Conservation (phyloP, 768 basidiomycete genomes). For the Auriculariales sp. region DNA sequence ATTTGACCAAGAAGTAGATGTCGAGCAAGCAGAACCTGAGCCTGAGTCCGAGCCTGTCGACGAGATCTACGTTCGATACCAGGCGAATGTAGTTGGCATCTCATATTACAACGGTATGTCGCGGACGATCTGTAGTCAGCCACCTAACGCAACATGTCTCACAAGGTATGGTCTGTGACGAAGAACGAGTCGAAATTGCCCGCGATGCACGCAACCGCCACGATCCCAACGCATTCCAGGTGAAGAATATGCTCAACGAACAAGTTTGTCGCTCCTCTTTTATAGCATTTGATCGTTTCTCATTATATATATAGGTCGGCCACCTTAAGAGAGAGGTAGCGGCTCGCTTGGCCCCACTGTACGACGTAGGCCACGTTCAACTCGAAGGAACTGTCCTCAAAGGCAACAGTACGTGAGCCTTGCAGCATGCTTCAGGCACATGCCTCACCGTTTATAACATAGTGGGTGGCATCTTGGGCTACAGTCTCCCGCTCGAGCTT, state of each 20-base stretch:
- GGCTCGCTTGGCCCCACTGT: conserved; percentile 46
- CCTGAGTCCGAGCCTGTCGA: conserved; percentile 33
- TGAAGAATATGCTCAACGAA: conserved; percentile 57
- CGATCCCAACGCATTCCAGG: conserved; percentile 71
- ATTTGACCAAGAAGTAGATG: conserved; percentile 21
- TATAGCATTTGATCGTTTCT: too few relatives aligned
- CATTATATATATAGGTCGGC: conserved; percentile 76
- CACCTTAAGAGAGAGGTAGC: conserved; percentile 57
- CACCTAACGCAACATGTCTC: not conserved
- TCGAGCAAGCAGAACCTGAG: conserved; percentile 26
- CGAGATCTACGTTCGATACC: conserved; percentile 49
- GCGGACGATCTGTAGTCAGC: not conserved
- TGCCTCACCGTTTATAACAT: not conserved
- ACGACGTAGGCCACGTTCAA: conserved; percentile 47
- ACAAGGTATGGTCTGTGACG: conserved; percentile 59
- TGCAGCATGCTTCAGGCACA: not conserved
- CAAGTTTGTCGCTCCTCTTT: too few relatives aligned
- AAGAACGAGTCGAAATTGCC: conserved; percentile 58
- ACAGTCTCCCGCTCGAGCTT: conserved; percentile 25
- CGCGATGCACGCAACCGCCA: conserved; percentile 54
- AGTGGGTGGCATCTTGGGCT: not conserved
- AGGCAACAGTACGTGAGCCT: conserved; percentile 49
- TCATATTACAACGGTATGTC: conserved; percentile 61
- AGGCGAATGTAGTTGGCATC: conserved; percentile 61
- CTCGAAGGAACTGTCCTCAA: conserved; percentile 60